Evolutionary conservation across 345 rosid species (phyloP), one percentile per base, ranked within the genome.

Genomic region (Corchorus capsularis): DNA sequence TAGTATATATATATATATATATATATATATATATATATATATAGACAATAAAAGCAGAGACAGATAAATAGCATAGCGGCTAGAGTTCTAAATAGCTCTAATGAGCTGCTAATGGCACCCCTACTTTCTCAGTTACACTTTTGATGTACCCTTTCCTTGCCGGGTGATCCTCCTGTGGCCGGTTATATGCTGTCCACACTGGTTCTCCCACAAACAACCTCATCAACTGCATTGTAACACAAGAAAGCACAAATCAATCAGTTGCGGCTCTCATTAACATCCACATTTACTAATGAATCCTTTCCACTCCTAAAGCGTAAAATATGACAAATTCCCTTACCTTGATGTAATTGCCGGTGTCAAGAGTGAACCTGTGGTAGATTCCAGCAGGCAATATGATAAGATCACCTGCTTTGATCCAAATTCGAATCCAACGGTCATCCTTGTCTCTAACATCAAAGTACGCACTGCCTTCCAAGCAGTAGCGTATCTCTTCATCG

Each of bases 401-500:
- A 63, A 94, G 97, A 82, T 94, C 94, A 0, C 97, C 97, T 0
- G 92, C 83, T 83, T 82, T 87, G 78, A 91, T 86, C 92, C 87
- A 88, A 60, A 92, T 88, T 63, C 96, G 86, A 35, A 92, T 89
- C 98, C 97, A 93, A 34, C 79, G 78, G 62, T 93, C 97, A 57
- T 83, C 82, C 74, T 87, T 89, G 87, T 91, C 97, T 14, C 97
- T 86, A 71, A 93, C 92, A 82, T 94, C 97, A 69, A 93, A 94
- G 78, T 94, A 94, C 14, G 94, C 98, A 71, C 94, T 89, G 59
- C 98, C 98, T 14, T 82, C 86, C 53, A 92, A 63, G 87, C 93
- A 92, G 83, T 92, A 92, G 68, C 97, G 94, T 54, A 94, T 92
- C 87, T 94, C 98, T 76, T 92, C 96, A 37, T 91, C 98, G 22